phyloP scores from a whole-genome alignment of 139 green algal species.

The Auxenochlorella pyrenoidosa region DNA sequence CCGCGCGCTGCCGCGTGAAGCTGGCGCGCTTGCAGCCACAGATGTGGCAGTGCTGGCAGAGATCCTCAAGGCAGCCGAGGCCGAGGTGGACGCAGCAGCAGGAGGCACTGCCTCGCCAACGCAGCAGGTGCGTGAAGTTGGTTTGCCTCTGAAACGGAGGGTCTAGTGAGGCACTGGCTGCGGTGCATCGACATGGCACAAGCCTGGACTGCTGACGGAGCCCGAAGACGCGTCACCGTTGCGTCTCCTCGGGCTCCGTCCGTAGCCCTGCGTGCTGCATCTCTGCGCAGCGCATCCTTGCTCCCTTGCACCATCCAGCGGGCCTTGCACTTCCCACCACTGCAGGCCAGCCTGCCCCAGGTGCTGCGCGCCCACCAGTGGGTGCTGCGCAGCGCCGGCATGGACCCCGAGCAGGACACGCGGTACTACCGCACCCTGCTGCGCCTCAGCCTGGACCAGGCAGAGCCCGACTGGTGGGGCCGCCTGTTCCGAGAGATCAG shows the following conservation, averaged over 20 bases:
- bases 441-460: conserved; percentile 17
- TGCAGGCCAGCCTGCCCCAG: conserved; percentile 11
- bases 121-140: too few species aligned
- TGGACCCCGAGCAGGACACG: background rate
- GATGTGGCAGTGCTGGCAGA: conserved; percentile 6
- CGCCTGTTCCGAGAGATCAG: conserved; percentile 14
- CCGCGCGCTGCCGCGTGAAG: background rate
- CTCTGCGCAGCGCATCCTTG: too few species aligned
- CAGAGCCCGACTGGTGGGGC: conserved; percentile 16
- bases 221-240: too few species aligned
- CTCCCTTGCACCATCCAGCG: too few species aligned
- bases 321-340: too few species aligned
- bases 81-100: background rate
- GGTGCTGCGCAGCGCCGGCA: background rate
- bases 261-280: too few species aligned
- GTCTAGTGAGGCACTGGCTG: too few species aligned
- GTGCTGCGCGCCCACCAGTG: conserved; percentile 12
- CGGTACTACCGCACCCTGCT: conserved; percentile 16
- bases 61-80: background rate
- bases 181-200: too few species aligned
- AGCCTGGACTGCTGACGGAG: too few species aligned
- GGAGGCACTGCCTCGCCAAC: background rate
- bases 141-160: too few species aligned
- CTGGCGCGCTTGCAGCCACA: background rate
- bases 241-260: too few species aligned